Base-by-base conservation (phyloP, 1,284 basidiomycete species). In the Fereydounia khargensis region DNA sequence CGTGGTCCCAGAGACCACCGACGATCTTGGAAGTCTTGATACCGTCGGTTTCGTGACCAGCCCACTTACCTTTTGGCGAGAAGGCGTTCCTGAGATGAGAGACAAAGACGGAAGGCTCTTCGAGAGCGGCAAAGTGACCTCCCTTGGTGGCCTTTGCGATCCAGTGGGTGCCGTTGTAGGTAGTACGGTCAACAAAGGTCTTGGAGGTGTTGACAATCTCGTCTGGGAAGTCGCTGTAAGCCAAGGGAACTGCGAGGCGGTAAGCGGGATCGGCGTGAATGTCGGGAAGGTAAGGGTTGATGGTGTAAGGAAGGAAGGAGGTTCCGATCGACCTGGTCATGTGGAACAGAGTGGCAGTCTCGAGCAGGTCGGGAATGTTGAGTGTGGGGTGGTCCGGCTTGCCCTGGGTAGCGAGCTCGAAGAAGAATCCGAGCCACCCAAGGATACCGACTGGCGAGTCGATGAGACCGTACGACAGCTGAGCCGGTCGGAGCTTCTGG, bases 81-180 rank as follows among this genome's bases (percentile, higher is more conserved):
- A 67, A 67, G 3, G 65, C 65, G n/a, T 56, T 53, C 10, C 65
- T 39, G 28, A 67, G n/a, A 35, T 67, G 65, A 31, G 32, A 58
- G 39, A 58, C 39, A 40, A 62, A 67, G 39, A 62, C 47, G n/a
- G n/a, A 31, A 3, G 65, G 65, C 34, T 54, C 60, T 31, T 67
- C 65, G 34, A 62, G 54, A 2, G 61, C 62, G 13, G 65, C 62
- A 62, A 67, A 67, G 47, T 67, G 65, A 18, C 65, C 65, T n/a
- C 62, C 65, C 3, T 42, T 35, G 2, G 45, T 46, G n/a, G 39
- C 33, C 31, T 56, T 63, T 17, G 51, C 58, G 11, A 52, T 36
- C 63, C 63, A 65, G 10, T 47, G 37, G 24, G 55, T 47, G 17
- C 62, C 62, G 18, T 25, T 34, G 4, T 47, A 44, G 16, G 54